Base-by-base conservation (phyloP, 768 basidiomycete genomes). In the Leccinum barrowsii region DNA sequence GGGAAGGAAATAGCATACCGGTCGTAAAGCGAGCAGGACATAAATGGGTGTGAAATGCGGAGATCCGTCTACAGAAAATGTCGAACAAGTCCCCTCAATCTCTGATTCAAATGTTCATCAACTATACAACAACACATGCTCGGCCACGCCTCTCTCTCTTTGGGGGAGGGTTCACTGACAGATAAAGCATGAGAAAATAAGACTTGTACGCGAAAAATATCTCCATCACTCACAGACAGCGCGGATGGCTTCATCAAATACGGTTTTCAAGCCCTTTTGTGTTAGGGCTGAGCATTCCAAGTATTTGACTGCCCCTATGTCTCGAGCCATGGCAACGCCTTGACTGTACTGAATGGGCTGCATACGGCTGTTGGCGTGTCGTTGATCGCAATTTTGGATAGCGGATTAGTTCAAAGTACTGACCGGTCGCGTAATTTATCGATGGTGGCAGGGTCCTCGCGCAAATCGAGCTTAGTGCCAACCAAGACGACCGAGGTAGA, bases 191-290 rank as follows among this genome's bases (percentile, higher is more conserved):
- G 37, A 66, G 56, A 50, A 44, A 10, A 52, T 66, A 42, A 67
- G 55, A 50, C 40, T 55, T 30, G 37, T 34, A 54, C 53, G 49
- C 28, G 8, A 40, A 7, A 34, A 63, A 47, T 28, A 48, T 35
- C 46, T 46, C 6, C 12, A 54, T 37, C 35, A 88, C 92, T 84
- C 73, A 94, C 92, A 78, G 66, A 98, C 96, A 56, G 94, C 93
- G 55, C 97, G 86, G 68, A 99, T 98, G 46, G 97, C 97, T 76
- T 98, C 97, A 73, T 98, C 97, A 72, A 99, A 99, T 47, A 99
- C 97, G 58, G 90, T 95, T 85, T 99, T 99, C 71, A 99, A 78
- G 15, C 96, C 96, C 77, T 98, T 97, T 80, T 98, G 97, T 50
- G 96, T 98, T 69, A 96, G 78, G 34, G 95, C 94, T 28, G 94